Evolutionary conservation across 345 rosid genomes (phyloP), one percentile per base, ranked within the genome.

Genomic region (Salix udensis): DNA sequence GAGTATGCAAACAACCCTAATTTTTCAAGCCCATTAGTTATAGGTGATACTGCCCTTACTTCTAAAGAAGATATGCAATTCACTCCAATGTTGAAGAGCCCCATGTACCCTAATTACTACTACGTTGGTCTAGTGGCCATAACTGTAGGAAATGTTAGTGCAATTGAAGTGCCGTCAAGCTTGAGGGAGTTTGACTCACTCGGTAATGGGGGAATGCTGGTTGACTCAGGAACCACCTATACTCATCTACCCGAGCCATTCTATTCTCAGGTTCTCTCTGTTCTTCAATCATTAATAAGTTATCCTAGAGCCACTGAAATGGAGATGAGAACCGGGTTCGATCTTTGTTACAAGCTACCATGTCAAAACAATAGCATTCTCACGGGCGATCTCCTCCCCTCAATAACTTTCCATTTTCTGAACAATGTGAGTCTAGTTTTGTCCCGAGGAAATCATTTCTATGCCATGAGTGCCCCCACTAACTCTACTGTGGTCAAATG

Each of bases 201-300:
- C 39, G 97, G 98, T 37, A 92, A 92, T 72, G 96, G 98, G 4
- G 97, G 98, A 19, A 75, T 94, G 85, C 52, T 92, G 84, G 85
- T 94, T 6, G 98, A 94, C 78, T 94, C 96, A 2, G 94, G 98
- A 74, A 92, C 96, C 1, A 92, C 97, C 28, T 92, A 92, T 78
- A 92, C 98, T 39, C 97, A 92, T 78, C 81, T 92, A 4, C 96
- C 96, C 0, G 81, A 89, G 53, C 92, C 96, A 3, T 80, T 89
- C 71, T 92, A 92, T 79, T 88, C 96, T 3, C 80, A 88, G 65
- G 81, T 94, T 36, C 90, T 91, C 70, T 80, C 87, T 11, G 19
- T 82, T 50, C 85, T 94, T 65, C 81, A 88, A 42, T 79, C 88
- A 31, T 2, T 13, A 16, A 80, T 92, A 65, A 80, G 53, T 19